These are phyloP conservation scores for Tothia fuscella DNA, from an alignment of 2,329 filamentous ascomycete species.

Conservation along the genomic window DNA sequence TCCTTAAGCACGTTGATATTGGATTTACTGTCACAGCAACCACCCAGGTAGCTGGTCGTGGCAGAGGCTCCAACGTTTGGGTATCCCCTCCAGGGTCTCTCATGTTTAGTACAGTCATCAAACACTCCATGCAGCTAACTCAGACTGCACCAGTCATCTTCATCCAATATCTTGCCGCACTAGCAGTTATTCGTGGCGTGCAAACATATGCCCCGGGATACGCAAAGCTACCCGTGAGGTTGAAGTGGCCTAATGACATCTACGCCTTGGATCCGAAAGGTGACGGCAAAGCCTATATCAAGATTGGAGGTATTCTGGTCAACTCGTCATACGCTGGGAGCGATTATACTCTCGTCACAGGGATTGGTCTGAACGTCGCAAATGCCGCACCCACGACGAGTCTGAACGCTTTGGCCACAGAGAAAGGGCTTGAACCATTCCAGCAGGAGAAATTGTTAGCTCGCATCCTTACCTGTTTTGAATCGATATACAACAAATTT, in stretches of 20 bases:
- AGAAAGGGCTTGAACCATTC: conserved; percentile 41
- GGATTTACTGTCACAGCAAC: conserved; percentile 86
- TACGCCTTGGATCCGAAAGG: conserved; percentile 26
- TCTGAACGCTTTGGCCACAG: conserved; percentile 55
- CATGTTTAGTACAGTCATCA: conserved; percentile 79
- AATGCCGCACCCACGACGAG: conserved; percentile 82
- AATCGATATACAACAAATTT: conserved; percentile 66
- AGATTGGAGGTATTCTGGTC: conserved; percentile 86
- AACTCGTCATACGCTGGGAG: conserved; percentile 71
- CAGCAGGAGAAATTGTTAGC: conserved; percentile 72
- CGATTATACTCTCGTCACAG: conserved; percentile 74
- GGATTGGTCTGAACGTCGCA: conserved; percentile 69
- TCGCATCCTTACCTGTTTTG: conserved; percentile 64
- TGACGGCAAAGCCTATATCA: conserved; percentile 56
- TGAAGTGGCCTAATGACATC: conserved; percentile 98
- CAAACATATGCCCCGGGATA: conserved; percentile 69
- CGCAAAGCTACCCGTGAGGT: conserved; percentile 60
- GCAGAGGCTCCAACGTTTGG: conserved; percentile 89
- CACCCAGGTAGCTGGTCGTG: conserved; percentile 76
- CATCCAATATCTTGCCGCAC: conserved; percentile 81
- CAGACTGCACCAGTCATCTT: conserved; percentile 73
- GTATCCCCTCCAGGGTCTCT: conserved; percentile 76
- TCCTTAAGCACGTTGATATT: conserved; percentile 63
- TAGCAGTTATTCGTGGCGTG: conserved; percentile 77
- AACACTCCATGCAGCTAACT: conserved; percentile 64